Evolutionary conservation across 2,329 filamentous ascomycete species (phyloP).

Genomic region (Ustulina deusta): DNA sequence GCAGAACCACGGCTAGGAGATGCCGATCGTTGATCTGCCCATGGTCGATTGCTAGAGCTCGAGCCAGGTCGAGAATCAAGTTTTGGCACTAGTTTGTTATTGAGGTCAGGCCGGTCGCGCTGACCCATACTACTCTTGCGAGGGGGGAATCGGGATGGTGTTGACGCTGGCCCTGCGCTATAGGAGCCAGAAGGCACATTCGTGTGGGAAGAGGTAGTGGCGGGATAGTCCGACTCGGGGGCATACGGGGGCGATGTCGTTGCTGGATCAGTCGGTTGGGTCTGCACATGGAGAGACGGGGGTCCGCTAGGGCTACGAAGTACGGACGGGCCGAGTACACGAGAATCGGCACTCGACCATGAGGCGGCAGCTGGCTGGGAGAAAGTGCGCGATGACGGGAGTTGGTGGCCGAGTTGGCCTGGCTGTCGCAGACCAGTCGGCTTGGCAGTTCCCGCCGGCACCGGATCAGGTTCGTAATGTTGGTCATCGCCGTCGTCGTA

Average conservation of each 20-base stretch:
- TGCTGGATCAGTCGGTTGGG: slow-evolving; percentile 27
- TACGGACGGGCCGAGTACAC: slow-evolving; percentile 40
- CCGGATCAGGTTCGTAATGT: slow-evolving; percentile 52
- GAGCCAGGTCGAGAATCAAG: slow-evolving; percentile 50
- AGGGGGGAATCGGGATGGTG: slow-evolving; percentile 63
- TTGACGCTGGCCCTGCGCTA: slow-evolving; percentile 46
- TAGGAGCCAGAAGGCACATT: slow-evolving; percentile 43
- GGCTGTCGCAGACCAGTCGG: slow-evolving; percentile 59
- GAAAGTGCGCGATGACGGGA: slow-evolving; percentile 45
- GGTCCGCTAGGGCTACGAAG: slow-evolving; percentile 47
- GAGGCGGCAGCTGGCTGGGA: slow-evolving; percentile 43
- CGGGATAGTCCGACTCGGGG: slow-evolving; percentile 21
- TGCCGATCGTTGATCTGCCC: slow-evolving; percentile 53
- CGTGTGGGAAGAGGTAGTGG: slow-evolving; percentile 39
- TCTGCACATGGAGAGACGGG: slow-evolving; percentile 51
- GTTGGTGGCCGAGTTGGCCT: slow-evolving; percentile 50
- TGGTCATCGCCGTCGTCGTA: slow-evolving; percentile 70
- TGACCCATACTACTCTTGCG: slow-evolving; percentile 72
- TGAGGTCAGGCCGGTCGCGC: slow-evolving; percentile 51
- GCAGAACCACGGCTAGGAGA: slow-evolving; percentile 56
- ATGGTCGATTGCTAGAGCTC: slow-evolving; percentile 47
- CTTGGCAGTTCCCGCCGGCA: slow-evolving; percentile 46
- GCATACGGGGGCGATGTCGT: slow-evolving; percentile 18
- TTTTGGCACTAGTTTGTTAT: slow-evolving; percentile 35
- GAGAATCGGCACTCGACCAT: slow-evolving; percentile 31